Evolutionary conservation across 495 filamentous ascomycete species (phyloP).

Genomic region (Lasiosphaeria miniovina): DNA sequence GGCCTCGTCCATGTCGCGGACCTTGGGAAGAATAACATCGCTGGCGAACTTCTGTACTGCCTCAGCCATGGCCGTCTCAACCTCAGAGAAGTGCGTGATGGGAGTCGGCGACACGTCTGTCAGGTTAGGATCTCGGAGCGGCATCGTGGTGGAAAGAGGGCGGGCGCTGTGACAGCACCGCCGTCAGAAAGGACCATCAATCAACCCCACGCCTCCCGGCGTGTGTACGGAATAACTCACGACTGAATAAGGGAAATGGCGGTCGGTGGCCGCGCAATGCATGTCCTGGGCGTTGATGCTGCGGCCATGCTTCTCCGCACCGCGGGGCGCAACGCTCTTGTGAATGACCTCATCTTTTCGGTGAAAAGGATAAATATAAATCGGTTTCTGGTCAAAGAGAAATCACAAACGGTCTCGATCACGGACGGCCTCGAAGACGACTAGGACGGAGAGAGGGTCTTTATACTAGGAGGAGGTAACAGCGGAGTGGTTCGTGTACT

Average conservation of each 20-base stretch:
- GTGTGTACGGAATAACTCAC: conserved; percentile 19
- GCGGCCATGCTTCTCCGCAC: conserved; percentile 46
- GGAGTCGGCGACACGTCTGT: conserved; percentile 78
- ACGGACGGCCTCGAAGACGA: background rate
- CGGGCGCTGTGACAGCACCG: conserved; percentile 44
- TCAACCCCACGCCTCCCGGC: background rate
- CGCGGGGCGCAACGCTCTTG: conserved; percentile 64
- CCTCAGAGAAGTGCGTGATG: conserved; percentile 89
- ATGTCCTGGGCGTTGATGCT: conserved; percentile 27
- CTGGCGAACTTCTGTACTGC: conserved; percentile 86
- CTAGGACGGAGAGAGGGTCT: background rate
- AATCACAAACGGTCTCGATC: background rate
- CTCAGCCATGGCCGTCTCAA: conserved; percentile 83
- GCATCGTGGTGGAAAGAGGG: conserved; percentile 68
- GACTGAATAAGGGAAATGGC: conserved; percentile 19
- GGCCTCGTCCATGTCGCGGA: conserved; percentile 95
- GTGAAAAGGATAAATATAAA: conserved; percentile 5
- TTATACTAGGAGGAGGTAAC: conserved; percentile 2
- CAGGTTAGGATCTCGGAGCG: conserved; percentile 59
- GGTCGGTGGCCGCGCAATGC: conserved; percentile 12
- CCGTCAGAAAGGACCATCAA: background rate
- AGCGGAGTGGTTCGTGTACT: conserved; percentile 3
- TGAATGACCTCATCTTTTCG: conserved; percentile 64
- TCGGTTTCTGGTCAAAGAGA: conserved; percentile 9
- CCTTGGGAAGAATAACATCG: conserved; percentile 85